Evolutionary conservation across 768 basidiomycete genomes (phyloP).

Genomic region (Phylloporus sp.): DNA sequence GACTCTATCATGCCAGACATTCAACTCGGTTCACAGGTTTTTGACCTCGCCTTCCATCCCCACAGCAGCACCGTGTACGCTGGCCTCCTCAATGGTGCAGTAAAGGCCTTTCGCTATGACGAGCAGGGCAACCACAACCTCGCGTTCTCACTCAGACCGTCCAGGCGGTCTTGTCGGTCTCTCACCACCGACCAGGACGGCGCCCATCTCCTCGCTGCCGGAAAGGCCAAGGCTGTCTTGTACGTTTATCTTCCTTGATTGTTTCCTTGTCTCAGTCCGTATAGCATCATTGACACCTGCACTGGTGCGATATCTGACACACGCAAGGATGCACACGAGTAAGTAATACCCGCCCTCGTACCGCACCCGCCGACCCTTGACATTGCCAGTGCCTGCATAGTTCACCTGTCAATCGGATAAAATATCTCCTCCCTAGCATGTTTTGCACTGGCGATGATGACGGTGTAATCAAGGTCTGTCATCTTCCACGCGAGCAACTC

Average conservation of each 20-base stretch:
- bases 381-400: conserved; percentile 42
- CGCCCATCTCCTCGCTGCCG: conserved; percentile 65
- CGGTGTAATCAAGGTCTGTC: conserved; percentile 80
- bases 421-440: conserved; percentile 63
- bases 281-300: conserved; percentile 63
- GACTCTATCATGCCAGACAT: conserved; percentile 47
- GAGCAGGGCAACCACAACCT: conserved; percentile 57
- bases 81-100: conserved; percentile 75
- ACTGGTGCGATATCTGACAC: conserved; percentile 51
- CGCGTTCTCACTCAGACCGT: conserved; percentile 64
- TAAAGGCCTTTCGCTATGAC: conserved; percentile 80
- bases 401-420: conserved; percentile 83
- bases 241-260: conserved; percentile 38
- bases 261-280: conserved; percentile 12
- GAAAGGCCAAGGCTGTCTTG: conserved; percentile 79
- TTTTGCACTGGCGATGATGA: conserved; percentile 91
- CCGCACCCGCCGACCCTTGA: conserved; percentile 22
- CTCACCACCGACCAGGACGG: conserved; percentile 69
- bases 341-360: conserved; percentile 30
- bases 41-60: conserved; percentile 89
- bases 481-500: background rate
- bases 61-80: conserved; percentile 64
- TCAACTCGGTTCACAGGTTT: conserved; percentile 71
- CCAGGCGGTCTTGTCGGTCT: conserved; percentile 80
- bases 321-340: conserved; percentile 63